phyloP scores from a whole-genome alignment of 129 eudicot species.

The Flaveria robusta region DNA sequence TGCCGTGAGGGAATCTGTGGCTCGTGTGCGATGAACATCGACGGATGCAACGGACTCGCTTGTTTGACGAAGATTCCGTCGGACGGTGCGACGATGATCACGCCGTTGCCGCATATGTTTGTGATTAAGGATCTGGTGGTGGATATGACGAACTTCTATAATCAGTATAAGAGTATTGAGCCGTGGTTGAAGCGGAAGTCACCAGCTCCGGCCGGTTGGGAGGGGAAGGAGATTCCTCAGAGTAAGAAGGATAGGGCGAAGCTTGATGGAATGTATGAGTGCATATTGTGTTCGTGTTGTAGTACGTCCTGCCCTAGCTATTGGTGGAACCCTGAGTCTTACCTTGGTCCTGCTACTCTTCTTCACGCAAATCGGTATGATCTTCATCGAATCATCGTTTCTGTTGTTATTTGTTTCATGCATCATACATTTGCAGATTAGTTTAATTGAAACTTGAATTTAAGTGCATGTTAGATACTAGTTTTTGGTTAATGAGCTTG shows the following conservation, averaged over 20 bases:
- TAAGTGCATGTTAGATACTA: not conserved
- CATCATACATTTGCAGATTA: not conserved
- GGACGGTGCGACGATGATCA: conserved; percentile 47
- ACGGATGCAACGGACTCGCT: conserved; percentile 83
- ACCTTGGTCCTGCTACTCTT: conserved; percentile 89
- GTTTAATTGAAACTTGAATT: not conserved
- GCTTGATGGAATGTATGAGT: conserved; percentile 93
- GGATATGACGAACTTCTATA: conserved; percentile 91
- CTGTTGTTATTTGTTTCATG: not conserved
- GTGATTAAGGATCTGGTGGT: conserved; percentile 95
- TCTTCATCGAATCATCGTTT: conserved; percentile 29
- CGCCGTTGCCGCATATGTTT: conserved; percentile 93
- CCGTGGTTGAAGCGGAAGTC: conserved; percentile 97
- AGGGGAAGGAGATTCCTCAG: conserved; percentile 79
- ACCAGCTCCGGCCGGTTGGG: conserved; percentile 30
- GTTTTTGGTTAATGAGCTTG: not conserved
- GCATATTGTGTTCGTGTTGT: conserved; percentile 85
- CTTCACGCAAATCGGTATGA: conserved; percentile 71
- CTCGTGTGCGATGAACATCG: conserved; percentile 91
- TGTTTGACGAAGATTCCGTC: conserved; percentile 69
- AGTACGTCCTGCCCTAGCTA: conserved; percentile 97
- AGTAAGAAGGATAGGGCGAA: conserved; percentile 81
- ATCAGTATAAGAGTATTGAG: conserved; percentile 93
- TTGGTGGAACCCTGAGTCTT: conserved; percentile 97
- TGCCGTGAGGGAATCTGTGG: conserved; percentile 97